Evolutionary conservation across 2,329 filamentous ascomycete genomes (phyloP).

Genomic region (Aureobasidium subglaciale): DNA sequence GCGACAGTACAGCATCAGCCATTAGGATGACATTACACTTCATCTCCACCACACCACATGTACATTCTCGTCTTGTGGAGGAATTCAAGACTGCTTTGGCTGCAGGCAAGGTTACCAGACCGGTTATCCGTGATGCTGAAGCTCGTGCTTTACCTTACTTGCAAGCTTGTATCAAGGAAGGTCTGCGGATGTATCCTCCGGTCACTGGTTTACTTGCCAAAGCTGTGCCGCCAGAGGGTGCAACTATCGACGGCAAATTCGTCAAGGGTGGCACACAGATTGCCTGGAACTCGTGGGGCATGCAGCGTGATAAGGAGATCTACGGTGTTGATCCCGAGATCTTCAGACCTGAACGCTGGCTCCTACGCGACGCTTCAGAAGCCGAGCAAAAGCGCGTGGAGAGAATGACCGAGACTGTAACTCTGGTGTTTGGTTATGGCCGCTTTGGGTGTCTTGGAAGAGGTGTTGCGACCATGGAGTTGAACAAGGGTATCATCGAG

Average conservation of each 20-base stretch:
- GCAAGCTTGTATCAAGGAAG: constrained; percentile 42
- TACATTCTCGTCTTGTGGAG: constrained; percentile 38
- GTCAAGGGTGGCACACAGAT: constrained; percentile 32
- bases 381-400: constrained; percentile 24
- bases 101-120: constrained; percentile 31
- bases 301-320: constrained; percentile 30
- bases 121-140: constrained; percentile 45
- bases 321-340: constrained; percentile 33
- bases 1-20: constrained; percentile 51
- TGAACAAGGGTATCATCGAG: constrained; percentile 34
- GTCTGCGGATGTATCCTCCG: constrained; percentile 39
- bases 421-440: constrained; percentile 31
- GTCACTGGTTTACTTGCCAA: constrained; percentile 34
- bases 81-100: constrained; percentile 40
- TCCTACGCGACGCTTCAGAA: constrained; percentile 24
- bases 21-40: constrained; percentile 49
- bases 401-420: constrained; percentile 31
- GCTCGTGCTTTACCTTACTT: constrained; percentile 39
- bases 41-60: constrained; percentile 44
- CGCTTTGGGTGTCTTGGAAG: constrained; percentile 32
- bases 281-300: constrained; percentile 34
- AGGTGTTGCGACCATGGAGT: constrained; percentile 33
- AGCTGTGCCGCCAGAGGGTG: constrained; percentile 29
- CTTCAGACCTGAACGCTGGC: constrained; percentile 34
- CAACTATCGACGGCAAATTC: constrained; percentile 29